Evolutionary conservation across 495 filamentous ascomycete genomes (phyloP).

Genomic region (Neurospora cerealis): DNA sequence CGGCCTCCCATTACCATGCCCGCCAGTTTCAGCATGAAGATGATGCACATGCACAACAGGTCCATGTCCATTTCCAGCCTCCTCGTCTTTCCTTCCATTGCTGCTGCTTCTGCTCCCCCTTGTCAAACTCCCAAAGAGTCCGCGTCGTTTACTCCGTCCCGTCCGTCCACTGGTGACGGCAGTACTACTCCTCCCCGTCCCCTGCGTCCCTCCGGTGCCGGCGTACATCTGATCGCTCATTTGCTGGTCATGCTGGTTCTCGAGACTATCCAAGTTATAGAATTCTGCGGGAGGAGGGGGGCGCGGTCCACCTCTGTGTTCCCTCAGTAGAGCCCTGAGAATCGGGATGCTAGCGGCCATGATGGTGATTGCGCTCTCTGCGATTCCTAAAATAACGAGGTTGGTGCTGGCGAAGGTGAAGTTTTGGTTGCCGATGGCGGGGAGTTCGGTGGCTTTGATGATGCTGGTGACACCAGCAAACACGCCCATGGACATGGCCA

Average conservation of each 20-base stretch:
- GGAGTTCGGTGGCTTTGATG: constrained; percentile 19
- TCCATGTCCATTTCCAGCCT: background rate
- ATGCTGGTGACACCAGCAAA: constrained; percentile 20
- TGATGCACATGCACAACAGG: background rate
- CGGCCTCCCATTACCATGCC: background rate
- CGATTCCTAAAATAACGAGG: constrained; percentile 18
- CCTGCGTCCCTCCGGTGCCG: background rate
- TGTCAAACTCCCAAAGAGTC: background rate
- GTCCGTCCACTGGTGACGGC: background rate
- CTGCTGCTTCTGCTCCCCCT: background rate
- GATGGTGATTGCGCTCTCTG: constrained; percentile 23
- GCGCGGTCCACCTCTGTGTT: background rate
- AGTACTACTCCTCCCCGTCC: background rate
- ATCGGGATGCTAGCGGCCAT: constrained; percentile 24
- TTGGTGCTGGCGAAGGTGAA: constrained; percentile 18
- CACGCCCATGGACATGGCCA: constrained; percentile 30
- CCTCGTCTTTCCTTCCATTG: background rate
- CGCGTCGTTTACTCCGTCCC: background rate
- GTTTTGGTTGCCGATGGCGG: constrained; percentile 16
- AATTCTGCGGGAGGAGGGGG: background rate
- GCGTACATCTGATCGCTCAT: background rate
- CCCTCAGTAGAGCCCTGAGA: constrained; percentile 11
- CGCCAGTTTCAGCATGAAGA: background rate
- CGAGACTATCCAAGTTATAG: background rate
- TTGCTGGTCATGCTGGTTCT: background rate